These are phyloP conservation scores for Blastobotrys robertii DNA, from an alignment of 805 yeast species.

Conservation along the genomic window DNA sequence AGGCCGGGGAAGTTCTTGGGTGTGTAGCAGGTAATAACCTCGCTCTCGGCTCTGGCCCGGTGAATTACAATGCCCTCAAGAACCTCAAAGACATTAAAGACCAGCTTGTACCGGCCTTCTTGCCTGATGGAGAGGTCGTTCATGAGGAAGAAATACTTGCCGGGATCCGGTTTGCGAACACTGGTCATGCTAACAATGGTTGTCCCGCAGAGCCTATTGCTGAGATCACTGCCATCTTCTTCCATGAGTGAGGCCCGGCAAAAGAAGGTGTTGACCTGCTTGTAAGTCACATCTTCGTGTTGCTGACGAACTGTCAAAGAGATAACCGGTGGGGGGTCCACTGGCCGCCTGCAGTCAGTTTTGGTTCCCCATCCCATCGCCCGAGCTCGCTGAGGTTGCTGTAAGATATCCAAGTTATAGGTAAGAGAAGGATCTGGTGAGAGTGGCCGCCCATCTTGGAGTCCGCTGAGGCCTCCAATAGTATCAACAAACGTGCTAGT, in stretches of 20 bases:
- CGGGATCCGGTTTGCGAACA: conserved; percentile 20
- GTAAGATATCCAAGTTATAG: conserved; percentile 18
- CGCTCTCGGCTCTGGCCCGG: conserved; percentile 17
- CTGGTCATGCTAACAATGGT: conserved; percentile 18
- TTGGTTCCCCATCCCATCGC: conserved; percentile 28
- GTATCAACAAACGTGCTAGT: too few relatives aligned
- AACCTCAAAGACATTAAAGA: conserved; percentile 24
- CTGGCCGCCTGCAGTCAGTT: conserved; percentile 27
- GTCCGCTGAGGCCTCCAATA: too few relatives aligned
- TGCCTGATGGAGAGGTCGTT: conserved; percentile 26
- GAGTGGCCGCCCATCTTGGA: too few relatives aligned
- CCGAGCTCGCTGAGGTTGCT: conserved; percentile 27
- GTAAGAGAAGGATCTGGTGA: neutral
- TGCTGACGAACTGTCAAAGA: conserved; percentile 13
- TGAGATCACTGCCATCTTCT: conserved; percentile 7
- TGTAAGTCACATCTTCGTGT: conserved; percentile 25
- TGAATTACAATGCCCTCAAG: conserved; percentile 12
- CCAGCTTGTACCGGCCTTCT: conserved; percentile 25
- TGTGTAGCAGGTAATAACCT: conserved; percentile 22
- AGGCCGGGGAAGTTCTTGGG: conserved; percentile 30
- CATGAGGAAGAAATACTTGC: conserved; percentile 24
- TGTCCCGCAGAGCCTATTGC: conserved; percentile 17
- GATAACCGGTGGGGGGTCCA: conserved; percentile 29
- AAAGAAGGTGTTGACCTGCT: conserved; percentile 18
- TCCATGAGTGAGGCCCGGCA: conserved; percentile 16